Base-by-base conservation (phyloP, 2,329 filamentous ascomycete species). In the Fusarium avenaceum region DNA sequence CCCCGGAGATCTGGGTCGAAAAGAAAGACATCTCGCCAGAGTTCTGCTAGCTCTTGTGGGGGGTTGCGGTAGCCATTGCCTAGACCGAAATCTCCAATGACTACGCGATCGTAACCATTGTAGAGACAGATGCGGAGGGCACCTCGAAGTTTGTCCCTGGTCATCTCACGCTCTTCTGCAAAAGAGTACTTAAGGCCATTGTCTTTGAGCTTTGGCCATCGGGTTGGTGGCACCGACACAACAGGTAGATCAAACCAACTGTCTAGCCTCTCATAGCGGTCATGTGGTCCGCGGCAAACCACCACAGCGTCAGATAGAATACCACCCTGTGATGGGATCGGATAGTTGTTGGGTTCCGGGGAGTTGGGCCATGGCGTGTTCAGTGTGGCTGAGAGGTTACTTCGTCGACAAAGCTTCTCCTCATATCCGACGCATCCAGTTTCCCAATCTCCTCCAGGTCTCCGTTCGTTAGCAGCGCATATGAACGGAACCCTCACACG, bases 391-490 rank as follows among this genome's bases (percentile, higher is more conserved):
- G 90, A 90, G 33, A 94, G 85, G 67, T 90, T 93, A 80, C 90
- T 92, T 70, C 92, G 84, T 63, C 91, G 85, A 73, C 91, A 92
- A 38, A 94, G 85, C 69, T 90, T 90, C 78, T 94, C 92, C 80
- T 83, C 81, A 63, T 82, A 82, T 33, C 81, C 80, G 4, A 80
- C 76, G 14, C 80, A 83, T 63, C 84, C 84, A 8, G 85, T 90
- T 72, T 93, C 91, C 92, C 92, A 94, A 75, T 94, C 91, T n/a
- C 92, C 92, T 11, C 92, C 92, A 1, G 91, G 85, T 38, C 90
- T 84, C 74, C 90, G 91, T 76, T 94, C 91, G 78, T 94, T 92
- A 47, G 92, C 92, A 56, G 89, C 86, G 69, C 90, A 92, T 65
- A 93, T 87, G 60, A 92, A 89, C 1, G 90, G 88, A 56, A 92